phyloP scores from a whole-genome alignment of 345 rosid species.

The Populus nigra region DNA sequence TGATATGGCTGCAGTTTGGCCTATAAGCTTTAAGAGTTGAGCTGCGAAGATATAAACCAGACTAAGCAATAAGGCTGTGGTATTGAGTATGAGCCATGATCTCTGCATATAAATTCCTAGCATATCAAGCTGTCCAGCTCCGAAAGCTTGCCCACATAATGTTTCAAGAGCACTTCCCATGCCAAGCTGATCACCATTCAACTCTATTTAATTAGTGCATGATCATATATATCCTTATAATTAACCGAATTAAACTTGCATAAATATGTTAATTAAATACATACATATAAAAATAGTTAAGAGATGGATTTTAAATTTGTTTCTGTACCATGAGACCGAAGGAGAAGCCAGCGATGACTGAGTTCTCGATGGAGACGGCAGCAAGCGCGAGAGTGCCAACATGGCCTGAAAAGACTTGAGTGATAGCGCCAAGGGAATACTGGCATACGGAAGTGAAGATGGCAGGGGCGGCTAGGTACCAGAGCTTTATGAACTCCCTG shows the following conservation, averaged over 20 bases:
- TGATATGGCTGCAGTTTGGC: slow-evolving; percentile 66
- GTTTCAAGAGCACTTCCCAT: slow-evolving; percentile 99
- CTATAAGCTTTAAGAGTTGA: slow-evolving; percentile 48
- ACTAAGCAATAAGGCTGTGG: slow-evolving; percentile 51
- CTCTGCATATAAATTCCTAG: slow-evolving; percentile 86
- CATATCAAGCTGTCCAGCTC: slow-evolving; percentile 82
- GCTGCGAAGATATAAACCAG: slow-evolving; percentile 65
- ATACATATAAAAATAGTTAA: no score
- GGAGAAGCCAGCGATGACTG: slow-evolving; percentile 93
- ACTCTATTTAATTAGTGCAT: background rate
- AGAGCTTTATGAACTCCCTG: slow-evolving; percentile 58
- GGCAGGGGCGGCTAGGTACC: slow-evolving; percentile 94
- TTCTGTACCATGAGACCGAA: slow-evolving; percentile 67
- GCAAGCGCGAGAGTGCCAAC: slow-evolving; percentile 71
- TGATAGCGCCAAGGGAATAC: slow-evolving; percentile 90
- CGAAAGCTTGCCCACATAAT: slow-evolving; percentile 88
- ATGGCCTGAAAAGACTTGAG: slow-evolving; percentile 78
- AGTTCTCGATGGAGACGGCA: slow-evolving; percentile 80
- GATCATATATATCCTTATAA: no score
- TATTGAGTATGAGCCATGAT: slow-evolving; percentile 78
- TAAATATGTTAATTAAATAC: no score
- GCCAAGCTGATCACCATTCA: slow-evolving; percentile 53
- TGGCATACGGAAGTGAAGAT: slow-evolving; percentile 79
- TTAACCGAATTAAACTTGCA: no score
- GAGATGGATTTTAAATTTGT: no score